Evolutionary conservation across 768 basidiomycete genomes (phyloP), one percentile per base, ranked within the genome.

Genomic region (Tephrocybe rancida): DNA sequence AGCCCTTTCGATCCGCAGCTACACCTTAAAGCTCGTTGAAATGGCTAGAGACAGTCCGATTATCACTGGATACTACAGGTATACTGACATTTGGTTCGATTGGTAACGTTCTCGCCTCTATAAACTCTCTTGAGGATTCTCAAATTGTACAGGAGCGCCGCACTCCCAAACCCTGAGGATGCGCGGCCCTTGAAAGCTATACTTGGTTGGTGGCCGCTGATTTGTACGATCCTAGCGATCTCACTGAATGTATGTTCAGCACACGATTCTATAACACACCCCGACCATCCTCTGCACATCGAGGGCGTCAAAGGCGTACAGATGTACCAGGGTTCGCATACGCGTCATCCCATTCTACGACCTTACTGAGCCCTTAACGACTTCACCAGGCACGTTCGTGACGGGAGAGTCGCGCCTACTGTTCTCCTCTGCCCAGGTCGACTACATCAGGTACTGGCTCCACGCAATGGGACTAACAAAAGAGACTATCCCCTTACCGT

Each of bases 381-480:
- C 50, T 4, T 32, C 32, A 14, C 1, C 44, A 88, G 88, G 85
- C 8, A 90, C 85, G 0, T 78, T 91, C 49, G 72, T 75, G 24
- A 86, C 79, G 44, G 90, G 88, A 56, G 87, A 92, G 68, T 78
- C 84, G 5, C 83, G 92, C n/a, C 77, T 94, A 24, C 72, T 93
- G 45, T 91, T 90, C 64, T 88, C 92, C 22, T 90, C 87, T 14
- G 84, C 84, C 5, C 92, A 95, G 70, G 80, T 93, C 58, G 91
- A 95, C 66, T 95, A 92, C 68, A 68, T 89, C 18, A 78, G 90
- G 47, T 92, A 93, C 67, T 95, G 88, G 87, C 77, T 94, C 47
- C 82, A 90, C 63, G 83, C 85, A 1, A 85, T 87, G 79, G 72
- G 78, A 52, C 73, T 92, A 58, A 90, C 89, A 0, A 73, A 80